phyloP scores from a whole-genome alignment of 2,329 filamentous ascomycete genomes.

The Dactylellina drechsleri region DNA sequence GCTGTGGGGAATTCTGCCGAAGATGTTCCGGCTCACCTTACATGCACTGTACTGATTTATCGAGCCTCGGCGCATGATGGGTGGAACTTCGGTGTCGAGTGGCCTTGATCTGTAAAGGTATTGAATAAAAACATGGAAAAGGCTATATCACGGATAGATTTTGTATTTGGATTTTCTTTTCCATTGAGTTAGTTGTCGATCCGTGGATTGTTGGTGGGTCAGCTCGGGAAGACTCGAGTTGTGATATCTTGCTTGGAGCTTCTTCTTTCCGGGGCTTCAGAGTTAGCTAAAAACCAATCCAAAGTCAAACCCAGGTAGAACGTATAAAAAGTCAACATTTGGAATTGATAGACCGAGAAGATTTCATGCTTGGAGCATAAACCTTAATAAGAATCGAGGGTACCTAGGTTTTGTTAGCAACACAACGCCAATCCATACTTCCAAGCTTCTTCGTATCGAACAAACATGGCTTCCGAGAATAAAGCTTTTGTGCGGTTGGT shows the following conservation, averaged over 20 bases:
- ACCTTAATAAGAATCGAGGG: too few relatives aligned
- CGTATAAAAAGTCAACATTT: too few relatives aligned
- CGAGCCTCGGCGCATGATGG: constrained; percentile 9
- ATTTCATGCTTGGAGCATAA: too few relatives aligned
- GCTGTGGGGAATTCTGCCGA: constrained; percentile 20
- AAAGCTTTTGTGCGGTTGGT: constrained; percentile 44
- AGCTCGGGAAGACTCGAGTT: constrained; percentile 1
- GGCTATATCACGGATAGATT: too few relatives aligned
- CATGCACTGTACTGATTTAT: constrained; percentile 8
- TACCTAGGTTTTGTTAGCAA: not conserved
- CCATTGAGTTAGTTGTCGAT: too few relatives aligned
- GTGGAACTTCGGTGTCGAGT: not conserved
- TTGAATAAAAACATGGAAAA: too few relatives aligned
- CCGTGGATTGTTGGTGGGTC: not conserved
- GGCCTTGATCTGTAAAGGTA: too few relatives aligned
- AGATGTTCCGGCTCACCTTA: constrained; percentile 22
- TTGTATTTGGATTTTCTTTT: too few relatives aligned
- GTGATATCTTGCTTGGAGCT: not conserved
- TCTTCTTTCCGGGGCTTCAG: too few relatives aligned
- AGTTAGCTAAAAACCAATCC: too few relatives aligned
- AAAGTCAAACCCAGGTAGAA: too few relatives aligned
- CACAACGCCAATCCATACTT: not conserved
- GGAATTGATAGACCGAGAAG: too few relatives aligned
- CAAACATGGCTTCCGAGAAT: constrained; percentile 20
- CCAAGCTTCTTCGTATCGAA: not conserved